Conservation (phyloP, 2,329 filamentous ascomycete species). For the Fusarium sp. region DNA sequence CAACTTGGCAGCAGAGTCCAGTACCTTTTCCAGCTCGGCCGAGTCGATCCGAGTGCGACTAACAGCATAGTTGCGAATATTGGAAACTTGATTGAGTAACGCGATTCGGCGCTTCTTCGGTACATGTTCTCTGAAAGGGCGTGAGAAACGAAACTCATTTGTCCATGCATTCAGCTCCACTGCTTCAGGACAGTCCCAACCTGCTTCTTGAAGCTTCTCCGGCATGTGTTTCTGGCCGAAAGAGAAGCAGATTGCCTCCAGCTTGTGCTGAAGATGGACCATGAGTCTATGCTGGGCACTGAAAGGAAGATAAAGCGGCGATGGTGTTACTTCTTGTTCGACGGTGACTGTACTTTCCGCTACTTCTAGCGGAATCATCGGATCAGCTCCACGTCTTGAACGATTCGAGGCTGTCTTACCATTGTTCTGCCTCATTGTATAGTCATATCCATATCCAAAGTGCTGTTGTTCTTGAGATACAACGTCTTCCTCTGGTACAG, state of each 20-base stretch:
- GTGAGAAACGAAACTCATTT: accelerated
- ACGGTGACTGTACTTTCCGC: accelerated
- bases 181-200: conserved; percentile 9
- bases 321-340: accelerated
- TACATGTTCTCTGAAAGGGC: accelerated
- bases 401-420: not conserved
- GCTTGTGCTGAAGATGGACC: not conserved
- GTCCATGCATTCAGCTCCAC: conserved; percentile 1
- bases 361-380: accelerated
- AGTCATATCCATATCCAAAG: too few species aligned
- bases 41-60: not conserved
- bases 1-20: not conserved
- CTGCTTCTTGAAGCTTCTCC: not conserved
- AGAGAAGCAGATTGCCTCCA: not conserved
- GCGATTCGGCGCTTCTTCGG: too few species aligned
- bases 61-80: not conserved
- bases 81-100: too few species aligned
- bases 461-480: accelerated
- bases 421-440: not conserved
- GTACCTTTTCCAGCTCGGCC: accelerated
- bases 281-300: conserved; percentile 5
- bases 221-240: not conserved
- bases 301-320: conserved; percentile 1
- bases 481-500: not conserved
- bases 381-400: accelerated